Percentiles rank a stretch among this genome's conserved stretches.
Conservation (phyloP, 2,329 filamentous ascomycete genomes). For the Botryosphaeria dothidea region DNA sequence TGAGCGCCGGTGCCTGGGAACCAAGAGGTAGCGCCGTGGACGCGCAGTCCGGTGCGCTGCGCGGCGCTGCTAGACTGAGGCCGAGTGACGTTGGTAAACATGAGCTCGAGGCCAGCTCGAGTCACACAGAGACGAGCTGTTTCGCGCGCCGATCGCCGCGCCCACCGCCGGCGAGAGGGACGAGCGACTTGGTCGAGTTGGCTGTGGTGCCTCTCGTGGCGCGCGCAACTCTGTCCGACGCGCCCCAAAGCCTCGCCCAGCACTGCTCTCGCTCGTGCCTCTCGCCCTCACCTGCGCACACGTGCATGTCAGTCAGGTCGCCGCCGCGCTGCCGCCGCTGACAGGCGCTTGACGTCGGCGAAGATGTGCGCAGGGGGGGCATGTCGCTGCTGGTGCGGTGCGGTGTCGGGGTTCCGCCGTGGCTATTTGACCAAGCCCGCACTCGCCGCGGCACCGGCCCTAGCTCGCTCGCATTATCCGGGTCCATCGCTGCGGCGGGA, state of each 20-base stretch:
- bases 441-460: background rate
- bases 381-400: no score
- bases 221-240: slow-evolving; percentile 4
- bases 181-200: background rate
- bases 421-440: background rate
- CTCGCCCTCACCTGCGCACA: background rate
- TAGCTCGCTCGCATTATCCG: background rate
- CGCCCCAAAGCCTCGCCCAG: background rate
- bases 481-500: background rate
- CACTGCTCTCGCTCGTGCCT: slow-evolving; percentile 9
- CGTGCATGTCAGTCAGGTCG: slow-evolving; percentile 10
- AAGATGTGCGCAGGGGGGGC: slow-evolving; percentile 4
- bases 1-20: background rate
- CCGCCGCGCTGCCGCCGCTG: slow-evolving; percentile 10
- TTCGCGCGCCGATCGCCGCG: slow-evolving; percentile 11
- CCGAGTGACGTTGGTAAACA: slow-evolving; percentile 11
- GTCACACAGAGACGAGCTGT: slow-evolving; percentile 6
- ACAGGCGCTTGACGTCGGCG: slow-evolving; percentile 18
- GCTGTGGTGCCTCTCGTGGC: slow-evolving; percentile 4
- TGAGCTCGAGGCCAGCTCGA: slow-evolving; percentile 8
- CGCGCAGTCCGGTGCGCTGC: background rate
- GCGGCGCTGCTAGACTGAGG: slow-evolving; percentile 3
- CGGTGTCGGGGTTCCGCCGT: background rate
- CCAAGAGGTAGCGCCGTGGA: background rate
- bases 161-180: background rate